These are phyloP conservation scores for Grigorovia humatica DNA, from an alignment of 805 yeast species.

Conservation along the genomic window DNA sequence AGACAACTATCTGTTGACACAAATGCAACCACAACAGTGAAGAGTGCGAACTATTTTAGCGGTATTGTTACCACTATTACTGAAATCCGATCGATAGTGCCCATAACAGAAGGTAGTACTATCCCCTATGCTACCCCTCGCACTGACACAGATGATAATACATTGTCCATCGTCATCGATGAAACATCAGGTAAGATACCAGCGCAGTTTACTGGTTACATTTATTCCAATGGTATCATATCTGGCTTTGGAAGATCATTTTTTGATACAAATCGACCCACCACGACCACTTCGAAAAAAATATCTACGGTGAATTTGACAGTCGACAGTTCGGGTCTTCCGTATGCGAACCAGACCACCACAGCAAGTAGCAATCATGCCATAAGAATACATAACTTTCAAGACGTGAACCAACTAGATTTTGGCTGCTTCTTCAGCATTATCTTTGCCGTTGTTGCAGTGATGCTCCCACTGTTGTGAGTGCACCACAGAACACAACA, in stretches of 20 bases:
- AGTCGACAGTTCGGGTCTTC: not conserved
- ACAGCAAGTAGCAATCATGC: not conserved
- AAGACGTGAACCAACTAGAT: not conserved
- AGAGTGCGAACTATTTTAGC: not conserved
- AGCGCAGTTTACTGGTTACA: slow-evolving; percentile 22
- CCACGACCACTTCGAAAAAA: slow-evolving; percentile 5
- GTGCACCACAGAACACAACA: not conserved
- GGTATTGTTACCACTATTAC: not conserved
- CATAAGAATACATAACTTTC: not conserved
- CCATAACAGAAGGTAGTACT: slow-evolving; percentile 31
- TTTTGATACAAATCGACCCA: slow-evolving; percentile 20
- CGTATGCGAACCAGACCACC: not conserved
- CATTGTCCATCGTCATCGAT: slow-evolving; percentile 1
- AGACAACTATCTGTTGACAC: not conserved
- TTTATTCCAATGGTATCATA: slow-evolving; percentile 26
- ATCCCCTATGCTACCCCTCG: slow-evolving; percentile 42
- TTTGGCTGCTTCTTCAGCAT: not conserved
- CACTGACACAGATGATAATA: slow-evolving; percentile 13
- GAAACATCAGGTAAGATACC: slow-evolving; percentile 14
- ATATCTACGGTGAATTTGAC: slow-evolving; percentile 3
- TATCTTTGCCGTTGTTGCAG: not conserved
- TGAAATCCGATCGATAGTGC: slow-evolving; percentile 1
- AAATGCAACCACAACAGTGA: not conserved
- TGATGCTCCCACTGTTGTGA: not conserved
- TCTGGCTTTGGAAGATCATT: slow-evolving; percentile 23